Conservation (phyloP, 2,329 filamentous ascomycete species). For the Ambrosiella xylebori region DNA sequence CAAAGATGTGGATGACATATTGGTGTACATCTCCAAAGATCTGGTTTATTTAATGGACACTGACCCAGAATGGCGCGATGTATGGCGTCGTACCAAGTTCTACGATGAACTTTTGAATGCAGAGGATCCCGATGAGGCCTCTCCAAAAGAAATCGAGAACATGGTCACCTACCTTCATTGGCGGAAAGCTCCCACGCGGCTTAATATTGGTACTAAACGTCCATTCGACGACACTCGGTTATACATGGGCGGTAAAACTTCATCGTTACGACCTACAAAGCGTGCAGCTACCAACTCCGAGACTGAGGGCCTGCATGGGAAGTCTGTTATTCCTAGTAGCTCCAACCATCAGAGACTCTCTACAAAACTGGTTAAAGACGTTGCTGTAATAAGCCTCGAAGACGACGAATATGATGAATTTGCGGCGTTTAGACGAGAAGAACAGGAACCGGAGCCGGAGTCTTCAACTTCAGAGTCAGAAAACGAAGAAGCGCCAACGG, state of each 20-base stretch:
- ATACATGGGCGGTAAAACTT: conserved; percentile 3
- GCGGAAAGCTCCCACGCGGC: neutral
- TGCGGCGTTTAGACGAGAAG: conserved; percentile 4
- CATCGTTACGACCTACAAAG: conserved; percentile 8
- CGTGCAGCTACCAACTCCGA: neutral
- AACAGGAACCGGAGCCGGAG: neutral
- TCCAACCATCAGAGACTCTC: neutral
- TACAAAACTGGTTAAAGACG: neutral
- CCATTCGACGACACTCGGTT: conserved; percentile 2
- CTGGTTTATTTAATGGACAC: conserved; percentile 9
- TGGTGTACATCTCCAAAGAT: conserved; percentile 3
- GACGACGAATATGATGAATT: conserved; percentile 3
- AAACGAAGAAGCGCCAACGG: neutral
- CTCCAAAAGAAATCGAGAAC: neutral
- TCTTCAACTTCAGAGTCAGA: neutral
- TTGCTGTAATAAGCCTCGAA: neutral
- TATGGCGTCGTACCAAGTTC: conserved; percentile 2
- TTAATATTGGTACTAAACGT: conserved; percentile 5
- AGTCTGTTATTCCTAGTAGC: neutral
- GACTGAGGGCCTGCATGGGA: neutral
- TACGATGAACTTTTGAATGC: conserved; percentile 3
- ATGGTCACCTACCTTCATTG: conserved; percentile 6
- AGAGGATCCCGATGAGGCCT: neutral
- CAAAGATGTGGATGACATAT: neutral
- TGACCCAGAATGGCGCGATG: neutral